These are phyloP conservation scores for Flaveria trinervia DNA, from an alignment of 129 eudicot species.

Conservation along the genomic window DNA sequence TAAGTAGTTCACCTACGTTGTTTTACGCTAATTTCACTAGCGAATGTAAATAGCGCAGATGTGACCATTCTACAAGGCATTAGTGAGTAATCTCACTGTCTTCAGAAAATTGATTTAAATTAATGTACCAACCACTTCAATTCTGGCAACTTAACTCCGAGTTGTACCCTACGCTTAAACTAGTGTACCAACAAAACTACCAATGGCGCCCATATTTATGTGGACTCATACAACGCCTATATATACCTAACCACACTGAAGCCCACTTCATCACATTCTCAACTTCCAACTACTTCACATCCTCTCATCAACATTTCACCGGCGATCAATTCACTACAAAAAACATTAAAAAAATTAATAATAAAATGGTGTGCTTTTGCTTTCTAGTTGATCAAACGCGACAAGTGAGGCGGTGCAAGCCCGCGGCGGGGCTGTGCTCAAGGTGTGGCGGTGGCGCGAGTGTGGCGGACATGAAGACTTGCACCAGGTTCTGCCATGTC, in stretches of 20 bases:
- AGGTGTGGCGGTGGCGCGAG: constrained; percentile 64
- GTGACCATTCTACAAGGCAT: too few relatives aligned
- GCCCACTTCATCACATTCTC: constrained; percentile 25
- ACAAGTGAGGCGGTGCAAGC: constrained; percentile 49
- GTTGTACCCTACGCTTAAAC: background rate
- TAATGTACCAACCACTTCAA: too few relatives aligned
- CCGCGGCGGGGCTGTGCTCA: constrained; percentile 66
- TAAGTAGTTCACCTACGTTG: too few relatives aligned
- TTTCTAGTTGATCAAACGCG: constrained; percentile 71
- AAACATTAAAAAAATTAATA: background rate
- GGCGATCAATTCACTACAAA: background rate
- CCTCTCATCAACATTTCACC: background rate
- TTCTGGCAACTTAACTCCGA: background rate
- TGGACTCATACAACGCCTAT: constrained; percentile 13
- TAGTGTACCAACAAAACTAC: constrained; percentile 12
- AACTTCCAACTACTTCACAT: constrained; percentile 32
- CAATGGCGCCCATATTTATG: constrained; percentile 20
- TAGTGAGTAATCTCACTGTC: too few relatives aligned
- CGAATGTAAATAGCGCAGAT: too few relatives aligned
- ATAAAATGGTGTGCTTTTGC: constrained; percentile 64
- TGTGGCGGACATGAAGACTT: too few relatives aligned
- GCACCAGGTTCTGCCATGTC: too few relatives aligned
- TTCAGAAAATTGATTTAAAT: too few relatives aligned
- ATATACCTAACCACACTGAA: constrained; percentile 21
- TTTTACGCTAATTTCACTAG: too few relatives aligned